phyloP scores from a whole-genome alignment of 192 early-diverging fungal species.

The Thoreauomyces humboldtii region DNA sequence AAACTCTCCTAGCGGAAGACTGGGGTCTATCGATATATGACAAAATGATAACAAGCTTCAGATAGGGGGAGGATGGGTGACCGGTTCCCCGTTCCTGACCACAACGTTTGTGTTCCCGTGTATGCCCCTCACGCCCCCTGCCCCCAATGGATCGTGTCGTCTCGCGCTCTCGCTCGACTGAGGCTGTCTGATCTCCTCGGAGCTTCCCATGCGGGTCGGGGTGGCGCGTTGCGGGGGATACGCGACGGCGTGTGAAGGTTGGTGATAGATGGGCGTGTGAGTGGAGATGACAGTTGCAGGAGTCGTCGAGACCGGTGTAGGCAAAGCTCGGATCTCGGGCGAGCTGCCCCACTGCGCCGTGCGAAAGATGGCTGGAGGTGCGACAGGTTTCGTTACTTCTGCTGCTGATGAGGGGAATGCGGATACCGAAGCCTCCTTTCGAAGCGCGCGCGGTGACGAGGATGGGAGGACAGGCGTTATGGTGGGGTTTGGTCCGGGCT shows the following conservation, averaged over 20 bases:
- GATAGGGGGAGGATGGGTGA: neutral
- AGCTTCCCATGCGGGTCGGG: neutral
- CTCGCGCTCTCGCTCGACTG: neutral
- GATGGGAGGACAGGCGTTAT: neutral
- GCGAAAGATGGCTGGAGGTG: neutral
- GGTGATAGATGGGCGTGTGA: neutral
- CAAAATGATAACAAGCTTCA: too few species aligned
- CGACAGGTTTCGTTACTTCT: neutral
- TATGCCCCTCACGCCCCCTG: neutral
- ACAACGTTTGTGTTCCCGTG: neutral
- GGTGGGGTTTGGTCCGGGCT: neutral
- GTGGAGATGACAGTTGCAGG: neutral
- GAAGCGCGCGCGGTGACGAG: neutral
- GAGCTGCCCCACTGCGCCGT: conserved; percentile 26
- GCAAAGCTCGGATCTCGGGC: conserved; percentile 16
- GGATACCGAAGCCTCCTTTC: neutral
- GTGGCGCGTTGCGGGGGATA: neutral
- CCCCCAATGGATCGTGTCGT: neutral
- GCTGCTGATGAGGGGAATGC: neutral
- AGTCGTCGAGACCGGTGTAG: neutral
- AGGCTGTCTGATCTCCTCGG: neutral
- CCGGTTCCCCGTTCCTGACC: neutral
- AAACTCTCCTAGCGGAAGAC: too few species aligned
- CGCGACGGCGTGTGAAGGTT: neutral
- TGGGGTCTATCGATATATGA: too few species aligned